phyloP scores from a whole-genome alignment of 768 basidiomycete genomes.

The Suillus alpinus region DNA sequence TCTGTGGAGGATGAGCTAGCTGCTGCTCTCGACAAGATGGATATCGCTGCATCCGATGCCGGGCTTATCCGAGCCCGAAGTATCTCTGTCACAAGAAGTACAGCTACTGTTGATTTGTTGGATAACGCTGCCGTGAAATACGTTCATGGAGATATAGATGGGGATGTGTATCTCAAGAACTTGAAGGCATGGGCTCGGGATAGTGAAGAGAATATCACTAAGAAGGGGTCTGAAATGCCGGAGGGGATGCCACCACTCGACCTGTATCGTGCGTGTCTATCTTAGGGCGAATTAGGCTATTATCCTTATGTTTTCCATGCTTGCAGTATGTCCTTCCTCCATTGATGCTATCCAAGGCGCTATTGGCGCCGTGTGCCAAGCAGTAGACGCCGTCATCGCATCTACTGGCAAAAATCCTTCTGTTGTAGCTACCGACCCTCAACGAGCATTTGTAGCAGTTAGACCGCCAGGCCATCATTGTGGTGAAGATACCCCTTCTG shows the following conservation, averaged over 20 bases:
- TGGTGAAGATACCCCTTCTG: slow-evolving; percentile 83
- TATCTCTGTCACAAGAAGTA: slow-evolving; percentile 44
- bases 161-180: slow-evolving; percentile 64
- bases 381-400: slow-evolving; percentile 66
- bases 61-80: slow-evolving; percentile 15
- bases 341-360: slow-evolving; percentile 79
- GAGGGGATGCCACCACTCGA: slow-evolving; percentile 70
- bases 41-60: slow-evolving; percentile 31
- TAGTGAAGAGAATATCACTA: slow-evolving; percentile 58
- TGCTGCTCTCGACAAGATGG: slow-evolving; percentile 44
- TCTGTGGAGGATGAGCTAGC: slow-evolving; percentile 41
- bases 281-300: not conserved
- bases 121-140: slow-evolving; percentile 67
- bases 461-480: slow-evolving; percentile 95
- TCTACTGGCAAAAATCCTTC: slow-evolving; percentile 14
- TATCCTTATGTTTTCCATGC: not conserved
- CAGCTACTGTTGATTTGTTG: slow-evolving; percentile 53
- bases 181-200: slow-evolving; percentile 57
- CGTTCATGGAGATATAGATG: slow-evolving; percentile 67
- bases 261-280: slow-evolving; percentile 62
- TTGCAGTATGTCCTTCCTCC: slow-evolving; percentile 73
- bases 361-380: slow-evolving; percentile 82
- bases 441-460: slow-evolving; percentile 75
- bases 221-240: slow-evolving; percentile 75
- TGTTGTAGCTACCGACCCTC: slow-evolving; percentile 22